Conservation (phyloP, 805 yeast genomes). For the Metschnikowia drakensbergensis region DNA sequence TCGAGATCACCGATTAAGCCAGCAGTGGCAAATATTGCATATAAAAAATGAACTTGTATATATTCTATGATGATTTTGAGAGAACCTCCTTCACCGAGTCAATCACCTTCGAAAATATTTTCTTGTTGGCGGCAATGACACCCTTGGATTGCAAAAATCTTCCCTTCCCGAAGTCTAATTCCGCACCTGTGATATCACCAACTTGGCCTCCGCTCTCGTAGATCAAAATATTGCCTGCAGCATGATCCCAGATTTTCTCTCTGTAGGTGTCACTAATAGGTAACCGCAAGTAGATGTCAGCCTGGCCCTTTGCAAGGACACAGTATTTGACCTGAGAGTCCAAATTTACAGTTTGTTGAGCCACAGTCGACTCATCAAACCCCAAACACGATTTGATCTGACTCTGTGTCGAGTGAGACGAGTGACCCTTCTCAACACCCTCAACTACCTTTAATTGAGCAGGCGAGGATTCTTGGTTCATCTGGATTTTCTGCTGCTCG, state of each 20-base stretch:
- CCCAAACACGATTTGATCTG: slow-evolving; percentile 61
- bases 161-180: slow-evolving; percentile 81
- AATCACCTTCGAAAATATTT: slow-evolving; percentile 48
- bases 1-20: slow-evolving; percentile 20
- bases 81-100: slow-evolving; percentile 39
- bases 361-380: slow-evolving; percentile 46
- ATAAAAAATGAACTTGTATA: neutral
- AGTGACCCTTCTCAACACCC: slow-evolving; percentile 94
- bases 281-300: slow-evolving; percentile 85
- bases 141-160: slow-evolving; percentile 82
- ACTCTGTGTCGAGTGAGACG: slow-evolving; percentile 83
- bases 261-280: slow-evolving; percentile 74
- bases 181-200: slow-evolving; percentile 73
- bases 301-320: slow-evolving; percentile 83
- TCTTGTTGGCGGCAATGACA: slow-evolving; percentile 74
- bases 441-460: slow-evolving; percentile 69
- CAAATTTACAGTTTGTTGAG: slow-evolving; percentile 64
- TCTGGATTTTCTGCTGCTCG: slow-evolving; percentile 40
- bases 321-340: slow-evolving; percentile 98
- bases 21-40: slow-evolving; percentile 2
- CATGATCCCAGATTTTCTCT: slow-evolving; percentile 99
- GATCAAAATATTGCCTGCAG: slow-evolving; percentile 86
- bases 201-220: slow-evolving; percentile 90
- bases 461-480: slow-evolving; percentile 48
- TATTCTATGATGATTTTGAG: neutral